Base-by-base conservation (phyloP, 1,284 basidiomycete genomes). In the Nidula niveotomentosa region DNA sequence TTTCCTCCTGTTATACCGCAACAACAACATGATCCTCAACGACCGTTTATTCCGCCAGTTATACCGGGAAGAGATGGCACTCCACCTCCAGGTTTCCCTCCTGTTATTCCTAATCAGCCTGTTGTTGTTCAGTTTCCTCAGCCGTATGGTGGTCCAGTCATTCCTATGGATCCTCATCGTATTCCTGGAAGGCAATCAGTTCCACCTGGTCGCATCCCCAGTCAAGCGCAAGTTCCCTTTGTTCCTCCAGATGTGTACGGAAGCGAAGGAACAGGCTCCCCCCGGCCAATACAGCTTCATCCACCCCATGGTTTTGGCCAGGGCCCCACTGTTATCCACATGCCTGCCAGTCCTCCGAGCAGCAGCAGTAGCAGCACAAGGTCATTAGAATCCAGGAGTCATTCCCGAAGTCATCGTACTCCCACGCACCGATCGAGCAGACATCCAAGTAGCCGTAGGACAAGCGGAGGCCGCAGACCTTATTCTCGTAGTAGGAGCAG, bases 1-100 rank as follows among this genome's bases (percentile, higher is more conserved):
- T 60, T 66, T 45, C 65, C 64, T 23, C 52, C 46, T 36, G 64
- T 66, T 1, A 56, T 67, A 51, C 65, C 65, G 10, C 23, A 48
- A 13, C 30, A 30, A 30, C 30, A 30, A 30, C 30, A 41, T 17
- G 39, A 17, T 41, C 39, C 12, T 17, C 39, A 12, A 12, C 39
- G 39, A 41, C 56, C 58, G 6, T 57, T 64, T 23, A 60, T 66
- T 44, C 65, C 62, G 15, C 53, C 48, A 35, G 64, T 66, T 1
- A 56, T 67, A 53, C 66, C 66, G 13, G 39, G 39, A 9, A 13
- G 39, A n/a, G 54, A 49, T 6, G 36, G 46, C 49, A 60, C 62
- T 2, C 59, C 57, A 0, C 51, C 56, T 45, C 55, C 60, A 8
- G 23, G 48, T 8, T 60, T 59, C 49, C 53, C 48, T 35, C 65